These are phyloP conservation scores for Populus deltoides DNA, from an alignment of 345 rosid genomes.

Conservation along the genomic window DNA sequence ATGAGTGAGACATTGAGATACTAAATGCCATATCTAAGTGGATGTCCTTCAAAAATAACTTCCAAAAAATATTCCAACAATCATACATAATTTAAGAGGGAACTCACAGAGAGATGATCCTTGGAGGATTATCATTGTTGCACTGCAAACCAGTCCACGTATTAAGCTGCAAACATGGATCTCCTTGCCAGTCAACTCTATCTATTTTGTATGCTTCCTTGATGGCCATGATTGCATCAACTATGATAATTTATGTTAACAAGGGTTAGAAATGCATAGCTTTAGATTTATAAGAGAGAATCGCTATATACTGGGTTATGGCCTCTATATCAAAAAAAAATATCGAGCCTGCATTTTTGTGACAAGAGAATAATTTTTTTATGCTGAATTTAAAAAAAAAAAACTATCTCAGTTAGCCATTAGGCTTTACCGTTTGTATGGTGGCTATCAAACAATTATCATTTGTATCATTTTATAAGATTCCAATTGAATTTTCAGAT, in stretches of 20 bases:
- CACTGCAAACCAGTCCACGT: conserved; percentile 30
- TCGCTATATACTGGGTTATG: no score
- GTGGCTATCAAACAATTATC: no score
- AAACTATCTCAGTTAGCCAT: no score
- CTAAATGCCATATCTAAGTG: background rate
- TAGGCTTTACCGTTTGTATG: no score
- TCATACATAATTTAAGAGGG: background rate
- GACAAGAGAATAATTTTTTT: no score
- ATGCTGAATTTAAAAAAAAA: no score
- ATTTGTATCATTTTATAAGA: no score
- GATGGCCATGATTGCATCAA: conserved; percentile 18
- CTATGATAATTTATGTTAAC: background rate
- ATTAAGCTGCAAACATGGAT: conserved; percentile 24
- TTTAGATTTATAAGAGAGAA: no score
- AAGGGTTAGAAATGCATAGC: no score
- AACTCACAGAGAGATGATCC: conserved; percentile 38
- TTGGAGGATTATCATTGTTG: conserved; percentile 13
- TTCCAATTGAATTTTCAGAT: no score
- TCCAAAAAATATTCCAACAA: background rate
- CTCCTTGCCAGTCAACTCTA: conserved; percentile 31
- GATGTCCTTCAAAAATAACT: background rate
- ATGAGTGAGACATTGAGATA: background rate
- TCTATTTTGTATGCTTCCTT: conserved; percentile 9
- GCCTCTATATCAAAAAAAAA: no score
- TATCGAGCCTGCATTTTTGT: no score